Evolutionary conservation across 805 yeast species (phyloP).

Genomic region (Ogataea angusta): DNA sequence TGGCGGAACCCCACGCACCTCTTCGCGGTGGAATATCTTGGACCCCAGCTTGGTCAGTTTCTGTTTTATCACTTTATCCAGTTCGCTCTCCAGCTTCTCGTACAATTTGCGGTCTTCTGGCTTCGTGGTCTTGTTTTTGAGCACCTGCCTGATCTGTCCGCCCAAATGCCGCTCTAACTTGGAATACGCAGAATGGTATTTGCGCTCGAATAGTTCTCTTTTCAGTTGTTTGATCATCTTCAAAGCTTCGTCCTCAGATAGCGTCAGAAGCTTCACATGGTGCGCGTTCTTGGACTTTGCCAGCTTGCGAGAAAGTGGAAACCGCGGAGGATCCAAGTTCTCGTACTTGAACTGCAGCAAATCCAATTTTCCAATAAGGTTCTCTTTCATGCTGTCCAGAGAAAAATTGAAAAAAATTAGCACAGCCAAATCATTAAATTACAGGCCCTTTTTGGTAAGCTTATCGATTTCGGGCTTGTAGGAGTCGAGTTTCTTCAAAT

Average conservation of each 20-base stretch:
- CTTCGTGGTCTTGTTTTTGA: constrained; percentile 14
- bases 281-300: constrained; percentile 40
- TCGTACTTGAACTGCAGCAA: constrained; percentile 50
- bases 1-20: constrained; percentile 25
- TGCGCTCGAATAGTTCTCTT: constrained; percentile 43
- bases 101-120: constrained; percentile 2
- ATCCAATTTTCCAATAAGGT: constrained; percentile 52
- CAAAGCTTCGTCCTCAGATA: constrained; percentile 41
- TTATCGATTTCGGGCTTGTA: constrained; percentile 21
- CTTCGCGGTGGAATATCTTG: constrained; percentile 20
- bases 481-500: constrained; percentile 52
- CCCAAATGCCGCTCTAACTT: constrained; percentile 40
- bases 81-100: constrained; percentile 10
- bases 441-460: constrained; percentile 17
- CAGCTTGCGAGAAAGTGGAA: constrained; percentile 45
- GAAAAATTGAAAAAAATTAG: constrained; percentile 5
- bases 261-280: constrained; percentile 36
- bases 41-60: constrained; percentile 22
- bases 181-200: constrained; percentile 43
- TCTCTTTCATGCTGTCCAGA: constrained; percentile 31
- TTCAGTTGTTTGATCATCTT: constrained; percentile 44
- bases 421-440: constrained; percentile 6
- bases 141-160: constrained; percentile 21
- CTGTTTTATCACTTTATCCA: constrained; percentile 22
- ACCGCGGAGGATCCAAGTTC: constrained; percentile 44